A percentile compares a stretch with the other conserved stretches of the same genome.
phyloP scores from a whole-genome alignment of 2,329 filamentous ascomycete genomes.

The Ophiostoma triangulosporum region DNA sequence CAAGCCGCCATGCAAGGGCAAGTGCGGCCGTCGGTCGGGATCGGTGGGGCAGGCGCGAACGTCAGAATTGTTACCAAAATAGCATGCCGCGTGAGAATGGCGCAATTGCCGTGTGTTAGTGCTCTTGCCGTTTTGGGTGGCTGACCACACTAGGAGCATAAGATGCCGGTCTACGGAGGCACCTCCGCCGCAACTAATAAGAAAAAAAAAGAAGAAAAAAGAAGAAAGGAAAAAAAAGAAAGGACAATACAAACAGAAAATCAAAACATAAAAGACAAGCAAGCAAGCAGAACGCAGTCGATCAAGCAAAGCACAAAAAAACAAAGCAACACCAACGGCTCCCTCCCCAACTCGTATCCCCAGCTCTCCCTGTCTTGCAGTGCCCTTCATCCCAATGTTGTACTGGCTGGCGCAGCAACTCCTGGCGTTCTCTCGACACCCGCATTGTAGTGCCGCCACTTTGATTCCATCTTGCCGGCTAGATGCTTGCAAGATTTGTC shows the following conservation, averaged over 20 bases:
- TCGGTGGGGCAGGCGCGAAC: slow-evolving; percentile 3
- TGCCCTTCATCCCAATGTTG: no score
- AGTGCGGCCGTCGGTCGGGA: slow-evolving; percentile 6
- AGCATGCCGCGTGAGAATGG: slow-evolving; percentile 8
- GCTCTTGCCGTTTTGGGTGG: neutral
- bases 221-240: neutral
- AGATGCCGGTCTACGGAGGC: no score
- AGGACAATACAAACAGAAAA: neutral
- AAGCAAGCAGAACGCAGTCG: neutral
- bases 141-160: no score
- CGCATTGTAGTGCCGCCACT: no score
- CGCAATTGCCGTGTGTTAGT: slow-evolving; percentile 8
- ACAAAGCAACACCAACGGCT: neutral
- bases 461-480: no score
- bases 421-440: no score
- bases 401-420: no score
- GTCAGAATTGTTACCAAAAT: neutral
- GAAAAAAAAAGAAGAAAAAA: neutral
- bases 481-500: no score
- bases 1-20: neutral
- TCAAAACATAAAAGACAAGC: neutral
- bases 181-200: no score
- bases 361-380: no score
- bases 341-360: no score
- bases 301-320: neutral